Evolutionary conservation across 192 early-diverging fungal genomes (phyloP), one percentile per base, ranked within the genome.

Genomic region (Pilobolus umbonatus): DNA sequence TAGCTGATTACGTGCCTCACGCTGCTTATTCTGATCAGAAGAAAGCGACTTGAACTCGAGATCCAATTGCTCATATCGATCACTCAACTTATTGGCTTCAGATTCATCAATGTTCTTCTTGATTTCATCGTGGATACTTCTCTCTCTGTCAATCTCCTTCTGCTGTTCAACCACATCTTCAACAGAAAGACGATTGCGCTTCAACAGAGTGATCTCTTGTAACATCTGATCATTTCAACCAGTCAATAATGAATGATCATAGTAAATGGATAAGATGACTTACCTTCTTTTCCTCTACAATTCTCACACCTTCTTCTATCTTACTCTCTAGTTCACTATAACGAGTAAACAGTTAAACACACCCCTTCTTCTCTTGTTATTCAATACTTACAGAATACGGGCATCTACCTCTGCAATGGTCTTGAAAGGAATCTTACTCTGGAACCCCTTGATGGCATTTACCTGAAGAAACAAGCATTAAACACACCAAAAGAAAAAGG

Each of bases 351-450:
- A 45, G 9, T 24, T 9, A 54, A 11, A n/a, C 29, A 53, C n/a
- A 17, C 36, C 7, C 36, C 24, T 53, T 22, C 10, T 14, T 14
- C 36, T 42, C 5, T 15, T 42, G 15, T 2, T 12, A 54, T 17
- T 34, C 15, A 11, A 14, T 45, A 73, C 75, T 30, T 78, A 88
- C 88, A 26, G 64, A 64, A 96, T 90, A 51, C 79, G 74, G 48
- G 61, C 69, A 38, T 94, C 91, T 49, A 96, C 84, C 29, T 94
- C 93, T 21, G 76, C 89, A 22, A 80, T 75, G 28, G 74, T 86
- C 78, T 90, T 93, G 80, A 78, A 94, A 39, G 82, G 83, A 43
- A 86, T 71, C 77, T 88, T 92, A 66, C 86, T 75, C 68, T 90
- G 88, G 61, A 77, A 76, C 25, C 72, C 69, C 80, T 89, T 89